Evolutionary conservation across 331 rosid species (phyloP), one percentile per base, ranked within the genome.

Genomic region (Acacia concinna): DNA sequence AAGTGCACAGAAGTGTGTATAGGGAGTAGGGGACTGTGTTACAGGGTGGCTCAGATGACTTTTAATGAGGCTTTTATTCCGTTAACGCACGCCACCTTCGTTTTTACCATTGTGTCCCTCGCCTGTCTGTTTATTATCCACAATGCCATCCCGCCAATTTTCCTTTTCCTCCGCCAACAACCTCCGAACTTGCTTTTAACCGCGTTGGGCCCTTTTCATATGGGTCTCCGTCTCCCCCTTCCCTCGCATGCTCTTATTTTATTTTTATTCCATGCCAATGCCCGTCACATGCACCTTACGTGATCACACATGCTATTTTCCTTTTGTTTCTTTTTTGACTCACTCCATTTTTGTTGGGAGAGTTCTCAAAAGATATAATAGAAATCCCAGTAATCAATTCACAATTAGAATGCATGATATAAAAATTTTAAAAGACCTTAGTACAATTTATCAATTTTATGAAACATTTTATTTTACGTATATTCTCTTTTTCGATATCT

Each of bases 21-120:
- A 71, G 81, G 81, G 81, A 71, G 90, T 73, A 88, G 93, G 92
- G 90, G 92, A 90, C 91, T 89, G 89, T 71, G 86, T 60, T 79
- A 75, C 97, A 84, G 93, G 84, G 87, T 81, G 89, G 88, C 82
- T 83, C 85, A 83, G 92, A 84, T 35, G 79, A 31, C 82, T 37
- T 82, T 84, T 78, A 65, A 75, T 76, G 78, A 46, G 81, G 70
- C 47, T 4, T 81, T 86, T 84, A 68, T 85, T 91, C 85, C 86
- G 86, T 83, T 74, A 88, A 79, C 73, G 89, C 98, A 89, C 92
- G 93, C 90, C 89, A 88, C 78, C 21, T 68, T 63, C 30, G 31
- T 3, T 6, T 79, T 8, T 77, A 88, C 94, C 0, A 27, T 89
- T 86, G 82, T 90, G 3, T 84, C 96, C 98, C 60, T 71, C 0